phyloP scores from a whole-genome alignment of 2,329 filamentous ascomycete species.

The Exserohilum turcica region DNA sequence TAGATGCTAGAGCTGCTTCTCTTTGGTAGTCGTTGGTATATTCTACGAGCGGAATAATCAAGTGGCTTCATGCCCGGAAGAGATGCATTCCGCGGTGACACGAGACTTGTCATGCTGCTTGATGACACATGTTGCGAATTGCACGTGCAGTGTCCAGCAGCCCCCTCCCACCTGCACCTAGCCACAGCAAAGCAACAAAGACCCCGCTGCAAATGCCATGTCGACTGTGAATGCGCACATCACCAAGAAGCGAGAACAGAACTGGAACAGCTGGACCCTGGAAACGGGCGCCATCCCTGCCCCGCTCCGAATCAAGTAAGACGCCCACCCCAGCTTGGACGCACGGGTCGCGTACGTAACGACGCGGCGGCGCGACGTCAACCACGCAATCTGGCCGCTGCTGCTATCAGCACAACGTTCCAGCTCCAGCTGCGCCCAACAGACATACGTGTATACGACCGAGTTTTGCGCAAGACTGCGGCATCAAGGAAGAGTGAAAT shows the following conservation, averaged over 20 bases:
- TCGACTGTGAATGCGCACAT: background rate
- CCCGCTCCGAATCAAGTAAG: constrained; percentile 25
- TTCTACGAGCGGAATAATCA: background rate
- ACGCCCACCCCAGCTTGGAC: background rate
- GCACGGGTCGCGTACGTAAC: constrained; percentile 25
- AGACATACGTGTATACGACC: no score
- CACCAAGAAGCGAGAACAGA: background rate
- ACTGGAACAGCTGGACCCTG: constrained; percentile 11
- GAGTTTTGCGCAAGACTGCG: no score
- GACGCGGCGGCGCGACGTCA: constrained; percentile 14
- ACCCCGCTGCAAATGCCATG: no score
- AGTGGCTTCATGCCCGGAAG: background rate
- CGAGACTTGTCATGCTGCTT: no score
- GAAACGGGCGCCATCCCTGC: constrained; percentile 1
- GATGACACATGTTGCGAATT: no score
- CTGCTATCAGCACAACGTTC: constrained; percentile 9
- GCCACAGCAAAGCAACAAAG: no score
- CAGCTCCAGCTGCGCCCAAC: constrained; percentile 23
- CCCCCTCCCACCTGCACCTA: background rate
- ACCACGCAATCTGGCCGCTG: constrained; percentile 39
- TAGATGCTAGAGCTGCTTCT: constrained; percentile 8
- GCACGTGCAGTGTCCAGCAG: no score
- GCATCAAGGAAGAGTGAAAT: no score
- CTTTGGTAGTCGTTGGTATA: background rate
- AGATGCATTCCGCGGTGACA: no score